A percentile compares a stretch with the other conserved stretches of the same genome.
Conservation (phyloP, 2,329 filamentous ascomycete genomes). For the Monilinia fructigena region DNA sequence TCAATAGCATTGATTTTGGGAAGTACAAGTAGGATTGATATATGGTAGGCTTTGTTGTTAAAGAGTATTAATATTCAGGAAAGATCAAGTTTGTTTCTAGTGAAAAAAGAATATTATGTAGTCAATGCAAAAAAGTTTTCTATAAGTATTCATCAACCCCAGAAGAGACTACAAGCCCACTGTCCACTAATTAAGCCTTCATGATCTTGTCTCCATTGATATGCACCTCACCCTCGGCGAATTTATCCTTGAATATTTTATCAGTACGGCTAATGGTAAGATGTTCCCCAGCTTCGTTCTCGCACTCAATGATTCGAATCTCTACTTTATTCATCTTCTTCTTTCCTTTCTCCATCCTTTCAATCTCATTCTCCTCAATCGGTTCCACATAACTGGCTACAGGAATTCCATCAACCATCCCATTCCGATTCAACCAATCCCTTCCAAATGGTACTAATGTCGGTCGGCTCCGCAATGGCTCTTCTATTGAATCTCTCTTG, state of each 20-base stretch:
- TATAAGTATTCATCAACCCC: neutral
- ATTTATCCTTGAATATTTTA: neutral
- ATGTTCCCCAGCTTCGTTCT: neutral
- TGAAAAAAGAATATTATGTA: neutral
- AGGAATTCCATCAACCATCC: conserved; percentile 9
- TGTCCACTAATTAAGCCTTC: neutral
- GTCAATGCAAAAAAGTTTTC: neutral
- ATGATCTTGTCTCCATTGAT: neutral
- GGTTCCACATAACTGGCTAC: neutral
- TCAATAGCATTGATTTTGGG: neutral
- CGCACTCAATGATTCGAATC: neutral
- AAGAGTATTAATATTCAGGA: neutral
- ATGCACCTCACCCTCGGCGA: neutral
- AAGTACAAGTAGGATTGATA: neutral
- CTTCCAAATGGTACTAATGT: conserved; percentile 27
- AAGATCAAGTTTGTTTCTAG: neutral
- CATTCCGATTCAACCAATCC: conserved; percentile 22
- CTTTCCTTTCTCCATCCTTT: neutral
- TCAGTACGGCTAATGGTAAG: too few species aligned
- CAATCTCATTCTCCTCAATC: neutral
- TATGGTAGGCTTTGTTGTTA: too few species aligned
- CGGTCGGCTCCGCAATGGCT: conserved; percentile 20
- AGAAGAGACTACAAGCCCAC: neutral
- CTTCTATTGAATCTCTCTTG: conserved; percentile 25
- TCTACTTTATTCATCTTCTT: neutral